Conservation (phyloP, 2,329 filamentous ascomycete species). For the Trichoderma koningiopsis region DNA sequence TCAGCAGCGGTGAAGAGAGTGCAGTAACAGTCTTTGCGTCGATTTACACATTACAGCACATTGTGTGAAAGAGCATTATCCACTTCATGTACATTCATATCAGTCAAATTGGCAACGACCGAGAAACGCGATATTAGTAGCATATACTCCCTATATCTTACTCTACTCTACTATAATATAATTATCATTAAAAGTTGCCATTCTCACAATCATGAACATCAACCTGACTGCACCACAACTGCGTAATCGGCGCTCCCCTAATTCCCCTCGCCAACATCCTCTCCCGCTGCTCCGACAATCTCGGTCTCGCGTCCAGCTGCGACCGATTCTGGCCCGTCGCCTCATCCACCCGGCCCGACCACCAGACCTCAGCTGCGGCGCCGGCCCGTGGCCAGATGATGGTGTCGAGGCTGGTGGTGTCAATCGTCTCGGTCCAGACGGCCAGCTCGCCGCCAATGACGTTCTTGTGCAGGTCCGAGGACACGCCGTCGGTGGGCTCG, state of each 20-base stretch:
- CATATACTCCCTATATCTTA: too few species aligned
- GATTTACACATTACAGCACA: not conserved
- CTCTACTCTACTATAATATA: not conserved
- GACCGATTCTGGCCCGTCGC: constrained; percentile 66
- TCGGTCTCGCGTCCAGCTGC: constrained; percentile 67
- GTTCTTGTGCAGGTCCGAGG: constrained; percentile 61
- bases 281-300: constrained; percentile 76
- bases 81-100: not conserved
- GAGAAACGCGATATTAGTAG: too few species aligned
- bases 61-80: not conserved
- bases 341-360: constrained; percentile 70
- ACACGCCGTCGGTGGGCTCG: constrained; percentile 69
- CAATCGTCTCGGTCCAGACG: constrained; percentile 78
- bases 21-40: not conserved
- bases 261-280: constrained; percentile 71
- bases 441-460: constrained; percentile 82
- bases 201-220: constrained; percentile 16
- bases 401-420: constrained; percentile 70
- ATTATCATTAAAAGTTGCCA: constrained; percentile 6
- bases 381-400: constrained; percentile 77
- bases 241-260: constrained; percentile 56
- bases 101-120: not conserved
- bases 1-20: not conserved
- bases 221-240: constrained; percentile 25
- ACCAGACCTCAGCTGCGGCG: constrained; percentile 77